Base-by-base conservation (phyloP, 169 alveolate genomes). In the Plasmodium billcollinsi region DNA sequence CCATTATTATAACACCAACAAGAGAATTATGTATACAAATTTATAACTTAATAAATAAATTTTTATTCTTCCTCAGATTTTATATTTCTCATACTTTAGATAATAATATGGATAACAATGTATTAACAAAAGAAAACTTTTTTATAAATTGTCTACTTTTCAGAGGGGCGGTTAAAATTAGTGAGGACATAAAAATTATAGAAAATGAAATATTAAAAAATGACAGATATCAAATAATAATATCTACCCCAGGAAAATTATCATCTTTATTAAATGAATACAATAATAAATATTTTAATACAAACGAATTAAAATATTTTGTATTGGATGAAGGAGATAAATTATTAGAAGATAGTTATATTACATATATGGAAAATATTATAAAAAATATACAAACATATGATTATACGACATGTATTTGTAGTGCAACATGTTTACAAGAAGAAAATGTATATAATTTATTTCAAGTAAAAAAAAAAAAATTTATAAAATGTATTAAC, bases 21-120 rank as follows among this genome's bases (percentile, higher is more conserved):
- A 91, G 99, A 78, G 99, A 97, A 80, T 94, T 97, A 14, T 96
- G 98, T 90, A 94, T 97, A 61, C 96, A 97, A 88, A 97, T 97
- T 67, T 92, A 65, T 58, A 71, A 78, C 56, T 59, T 66, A 66
- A 59, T 78, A 78, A 78, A 78, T 26, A 78, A 78, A 49, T 78
- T 66, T 49, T 6, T 78, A 43, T 78, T 78, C 47, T 78, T 78
- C 43, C 65, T 78, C n/a, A 78, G 89, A 66, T 65, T 78, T 24
- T 78, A 78, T 78, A 65, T 65, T 78, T 52, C 45, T 14, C 29
- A 66, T 15, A 78, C 12, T 1, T 78, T 47, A 43, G 49, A 66
- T 39, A 52, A 65, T 29, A 39, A 39, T 39, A 39, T 39, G 4
- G 47, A 39, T 14, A 54, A 65, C n/a, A 70, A 78, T 18, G 45